Base-by-base conservation (phyloP, 176 grass and related monocot genomes). In the Olyra latifolia region DNA sequence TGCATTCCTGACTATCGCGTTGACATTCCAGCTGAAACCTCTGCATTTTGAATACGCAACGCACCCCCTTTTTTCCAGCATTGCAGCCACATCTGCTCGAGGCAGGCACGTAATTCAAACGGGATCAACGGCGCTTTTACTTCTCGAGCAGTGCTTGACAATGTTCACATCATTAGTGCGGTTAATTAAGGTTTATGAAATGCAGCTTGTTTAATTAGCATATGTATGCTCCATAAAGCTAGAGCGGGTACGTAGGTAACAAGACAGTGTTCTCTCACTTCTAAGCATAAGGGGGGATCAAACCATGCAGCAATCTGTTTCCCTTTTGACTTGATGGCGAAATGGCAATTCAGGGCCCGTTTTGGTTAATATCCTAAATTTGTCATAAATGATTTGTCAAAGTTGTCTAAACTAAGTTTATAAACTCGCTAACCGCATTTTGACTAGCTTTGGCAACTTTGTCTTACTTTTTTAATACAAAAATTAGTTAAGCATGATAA, bases 101-200 rank as follows among this genome's bases (percentile, higher is more conserved):
- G 62, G 63, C 25, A 87, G 62, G 63, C 25, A 20, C 53, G 12
- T 52, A 44, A 54, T 23, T 81, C 66, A 70, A 80, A 68, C 24
- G 66, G 16, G 41, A 53, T 64, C 58, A 72, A 83, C 75, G 74
- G 30, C 27, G 41, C 60, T 88, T 63, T 72, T 20, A 41, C 66
- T 72, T 83, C 25, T 87, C 71, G 84, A 75, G 66, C 80, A 82
- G 68, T 38, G 32, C 62, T 62, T 74, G 80, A 69, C 64, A 57
- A 20, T 44, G 24, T 19, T 42, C 6, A 7, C 19, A 24, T 13
- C 55, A 76, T 54, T 44, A 60, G 5, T 22, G 14, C 19, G 1
- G 59, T 52, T 10, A 5, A 24, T 62, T 8, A 53, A 71, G 73
- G 22, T 42, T 48, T 59, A 58, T 12, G 44, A 40, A 29, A 59